Base-by-base conservation (phyloP, 345 rosid genomes). In the Arabidopsis suecica region DNA sequence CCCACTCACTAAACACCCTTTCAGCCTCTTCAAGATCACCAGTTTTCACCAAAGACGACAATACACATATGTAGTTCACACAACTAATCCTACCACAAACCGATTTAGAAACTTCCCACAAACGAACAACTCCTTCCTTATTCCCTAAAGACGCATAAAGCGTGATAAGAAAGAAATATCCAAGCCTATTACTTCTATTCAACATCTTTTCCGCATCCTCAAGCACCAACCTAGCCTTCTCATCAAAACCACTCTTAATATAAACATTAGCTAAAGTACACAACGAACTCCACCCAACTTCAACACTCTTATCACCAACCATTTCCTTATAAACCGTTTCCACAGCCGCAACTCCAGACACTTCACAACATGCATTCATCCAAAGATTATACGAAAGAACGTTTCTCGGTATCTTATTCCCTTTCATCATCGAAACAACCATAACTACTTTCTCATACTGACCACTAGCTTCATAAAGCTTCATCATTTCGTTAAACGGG, bases 401-500 rank as follows among this genome's bases (percentile, higher is more conserved):
- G 79, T 82, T 84, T 67, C 82, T 79, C 4, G 86, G 81, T 65
- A 86, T 83, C 58, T 80, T 79, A 76, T 88, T 88, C 40, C 20
- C 65, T 65, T 82, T 85, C 96, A 86, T 89, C 73, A 82, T 63
- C 34, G 33, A 41, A 33, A 88, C 80, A 72, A 86, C 88, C 73
- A 76, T 45, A n/a, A 55, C 78, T 3, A 86, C 89, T 83, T 86
- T 83, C 61, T 83, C 81, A 38, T 22, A 80, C 23, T 83, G 79
- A 32, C 71, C 65, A 11, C 74, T 78, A 0, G 84, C 65, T 57
- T 77, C 66, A 59, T 88, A 89, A 25, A 88, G 84, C 75, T 89
- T 88, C 93, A 86, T 85, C 86, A 88, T 88, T 71, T 89, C 92
- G 33, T 84, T 89, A 48, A 75, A 89, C 1, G 80, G 87, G 49